Evolutionary conservation across 129 eudicot species (phyloP), one percentile per base, ranked within the genome.

Genomic region (Mikania micrantha): DNA sequence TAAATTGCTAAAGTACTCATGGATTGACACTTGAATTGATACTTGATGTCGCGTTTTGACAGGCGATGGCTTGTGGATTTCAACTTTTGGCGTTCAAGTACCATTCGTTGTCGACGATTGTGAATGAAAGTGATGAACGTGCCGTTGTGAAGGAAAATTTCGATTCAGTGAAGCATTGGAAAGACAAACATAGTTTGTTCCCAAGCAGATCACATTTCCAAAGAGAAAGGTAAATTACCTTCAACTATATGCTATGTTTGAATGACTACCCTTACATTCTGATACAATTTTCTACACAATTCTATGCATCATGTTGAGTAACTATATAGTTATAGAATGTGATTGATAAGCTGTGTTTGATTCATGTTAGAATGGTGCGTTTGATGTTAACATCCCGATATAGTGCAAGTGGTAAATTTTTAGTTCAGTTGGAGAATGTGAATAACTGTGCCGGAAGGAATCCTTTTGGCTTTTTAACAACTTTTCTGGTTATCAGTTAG

Each of bases 51-150:
- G 9, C 66, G 68, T 67, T 45, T 44, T 12, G 25, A 58, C 68
- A 45, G 80, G 67, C 28, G 9, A 75, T 75, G 80, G 80, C 75
- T 67, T 67, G 74, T 48, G 80, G 80, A 75, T 15, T 75, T 75
- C 80, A 67, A 29, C 47, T 75, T 47, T 12, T 60, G 70, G 74
- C 69, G 28, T 31, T 67, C 56, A 67, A 59, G 19, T 44, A 13
- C 12, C 47, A 39, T 75, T 60, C 79, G 1, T 59, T 47, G 16
- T 67, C 74, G 17, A 3, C 36, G 2, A n/a, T 41, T 75, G 53
- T 16, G 56, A 66, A 9, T 44, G 74, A 60, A 67, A 57, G 29
- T 3, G 39, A 74, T 57, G 74, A 65, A 56, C 73, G 66, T 41
- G 44, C 17, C 25, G 8, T 36, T 7, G 53, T 17, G 9, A 69